These are phyloP conservation scores for Erythrophleum ivorense DNA, from an alignment of 331 rosid genomes.

Conservation along the genomic window DNA sequence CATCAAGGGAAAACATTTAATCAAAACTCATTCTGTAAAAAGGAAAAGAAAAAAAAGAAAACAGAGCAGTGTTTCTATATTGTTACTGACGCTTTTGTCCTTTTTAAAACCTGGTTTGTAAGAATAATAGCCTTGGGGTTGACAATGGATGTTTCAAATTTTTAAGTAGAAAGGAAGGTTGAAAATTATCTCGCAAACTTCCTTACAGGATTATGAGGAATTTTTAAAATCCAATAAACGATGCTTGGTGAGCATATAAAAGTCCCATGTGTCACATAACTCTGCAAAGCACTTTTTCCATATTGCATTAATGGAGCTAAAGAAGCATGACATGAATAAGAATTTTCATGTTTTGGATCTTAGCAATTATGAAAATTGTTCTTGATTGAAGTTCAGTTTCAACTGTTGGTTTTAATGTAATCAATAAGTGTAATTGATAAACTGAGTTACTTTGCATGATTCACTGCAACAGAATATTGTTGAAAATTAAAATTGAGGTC, in stretches of 20 bases:
- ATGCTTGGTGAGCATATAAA: background rate
- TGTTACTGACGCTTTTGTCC: background rate
- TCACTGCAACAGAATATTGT: background rate
- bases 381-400: conserved; percentile 5
- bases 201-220: background rate
- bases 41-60: background rate
- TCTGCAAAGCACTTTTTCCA: background rate
- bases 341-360: conserved; percentile 14
- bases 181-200: background rate
- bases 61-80: background rate
- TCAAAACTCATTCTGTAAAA: background rate
- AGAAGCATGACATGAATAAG: background rate
- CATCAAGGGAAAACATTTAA: conserved; percentile 1
- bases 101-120: background rate
- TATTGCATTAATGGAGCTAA: background rate
- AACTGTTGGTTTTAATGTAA: conserved; percentile 19
- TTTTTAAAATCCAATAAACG: background rate
- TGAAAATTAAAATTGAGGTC: background rate
- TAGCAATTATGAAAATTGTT: conserved; percentile 19
- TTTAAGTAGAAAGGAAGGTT: background rate
- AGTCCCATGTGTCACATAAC: background rate
- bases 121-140: background rate
- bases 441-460: conserved; percentile 29
- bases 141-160: background rate
- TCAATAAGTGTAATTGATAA: conserved; percentile 6